Evolutionary conservation across 768 basidiomycete species (phyloP).

Genomic region (Boletus barrowsii): DNA sequence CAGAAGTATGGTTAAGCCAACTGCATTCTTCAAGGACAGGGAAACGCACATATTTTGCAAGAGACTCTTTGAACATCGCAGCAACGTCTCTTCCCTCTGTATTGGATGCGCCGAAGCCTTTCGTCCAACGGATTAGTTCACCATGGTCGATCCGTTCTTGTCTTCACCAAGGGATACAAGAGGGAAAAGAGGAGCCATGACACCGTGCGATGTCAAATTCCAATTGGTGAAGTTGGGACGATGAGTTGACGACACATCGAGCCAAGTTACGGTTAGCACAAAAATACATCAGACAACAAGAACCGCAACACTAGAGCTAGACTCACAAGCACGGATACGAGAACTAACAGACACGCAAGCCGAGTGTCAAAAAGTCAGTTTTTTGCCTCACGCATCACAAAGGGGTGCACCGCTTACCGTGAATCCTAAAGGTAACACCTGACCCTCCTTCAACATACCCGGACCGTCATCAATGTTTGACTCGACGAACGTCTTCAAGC

Average conservation of each 20-base stretch:
- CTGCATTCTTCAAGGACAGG: background rate
- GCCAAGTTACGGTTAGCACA: background rate
- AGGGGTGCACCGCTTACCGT: slow-evolving; percentile 60
- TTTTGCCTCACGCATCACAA: background rate
- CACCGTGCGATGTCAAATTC: background rate
- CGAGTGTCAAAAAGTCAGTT: slow-evolving; percentile 3
- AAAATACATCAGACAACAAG: background rate
- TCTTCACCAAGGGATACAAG: slow-evolving; percentile 37
- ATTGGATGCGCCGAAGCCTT: slow-evolving; percentile 90
- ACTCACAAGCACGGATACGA: slow-evolving; percentile 92
- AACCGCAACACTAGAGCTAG: background rate
- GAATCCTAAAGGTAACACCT: slow-evolving; percentile 81
- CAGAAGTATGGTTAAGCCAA: background rate
- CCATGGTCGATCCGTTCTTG: slow-evolving; percentile 94
- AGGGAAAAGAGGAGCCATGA: background rate
- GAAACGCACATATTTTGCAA: slow-evolving; percentile 67
- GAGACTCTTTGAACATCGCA: slow-evolving; percentile 83
- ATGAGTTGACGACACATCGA: background rate
- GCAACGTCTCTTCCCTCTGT: slow-evolving; percentile 93
- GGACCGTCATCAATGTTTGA: slow-evolving; percentile 58
- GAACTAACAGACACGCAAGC: slow-evolving; percentile 50
- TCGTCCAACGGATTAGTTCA: slow-evolving; percentile 97
- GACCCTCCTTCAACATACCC: slow-evolving; percentile 47
- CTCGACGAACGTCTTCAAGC: slow-evolving; percentile 82
- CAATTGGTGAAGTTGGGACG: background rate